These are phyloP conservation scores for Fonsecaea pedrosoi DNA, from an alignment of 2,329 filamentous ascomycete genomes.

Conservation along the genomic window DNA sequence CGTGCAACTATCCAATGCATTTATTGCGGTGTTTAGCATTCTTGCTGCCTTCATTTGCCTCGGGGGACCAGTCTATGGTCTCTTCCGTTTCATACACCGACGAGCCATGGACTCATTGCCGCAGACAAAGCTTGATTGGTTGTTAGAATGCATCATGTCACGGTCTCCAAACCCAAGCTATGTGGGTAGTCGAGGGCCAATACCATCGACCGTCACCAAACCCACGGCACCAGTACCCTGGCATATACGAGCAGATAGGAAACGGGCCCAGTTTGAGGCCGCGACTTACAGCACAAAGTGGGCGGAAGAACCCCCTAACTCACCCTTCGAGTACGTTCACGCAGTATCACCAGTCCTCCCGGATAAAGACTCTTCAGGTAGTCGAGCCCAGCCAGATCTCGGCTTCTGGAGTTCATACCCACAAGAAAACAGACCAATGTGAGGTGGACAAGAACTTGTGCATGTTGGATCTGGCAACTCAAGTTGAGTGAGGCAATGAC, in stretches of 20 bases:
- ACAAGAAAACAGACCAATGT: background rate
- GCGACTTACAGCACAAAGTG: slow-evolving; percentile 5
- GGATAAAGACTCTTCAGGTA: background rate
- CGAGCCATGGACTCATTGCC: slow-evolving; percentile 15
- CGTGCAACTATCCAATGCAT: slow-evolving; percentile 23
- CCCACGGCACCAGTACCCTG: background rate
- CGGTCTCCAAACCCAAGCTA: background rate
- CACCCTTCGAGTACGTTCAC: background rate
- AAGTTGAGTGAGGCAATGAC: background rate
- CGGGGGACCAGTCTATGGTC: slow-evolving; percentile 12
- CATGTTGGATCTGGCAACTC: background rate
- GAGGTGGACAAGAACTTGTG: background rate
- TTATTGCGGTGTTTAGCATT: slow-evolving; percentile 18
- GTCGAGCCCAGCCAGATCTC: background rate
- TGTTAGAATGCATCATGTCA: slow-evolving; percentile 21
- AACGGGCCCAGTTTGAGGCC: slow-evolving; percentile 10
- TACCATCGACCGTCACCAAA: background rate
- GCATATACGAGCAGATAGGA: background rate
- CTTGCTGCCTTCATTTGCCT: slow-evolving; percentile 20
- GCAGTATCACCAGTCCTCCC: background rate
- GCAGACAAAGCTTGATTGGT: slow-evolving; percentile 32
- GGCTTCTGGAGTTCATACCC: background rate
- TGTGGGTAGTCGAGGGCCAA: background rate
- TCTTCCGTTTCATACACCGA: slow-evolving; percentile 16
- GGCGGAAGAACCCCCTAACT: background rate